Conservation (phyloP, 129 eudicot species). For the Smallanthus sonchifolius region DNA sequence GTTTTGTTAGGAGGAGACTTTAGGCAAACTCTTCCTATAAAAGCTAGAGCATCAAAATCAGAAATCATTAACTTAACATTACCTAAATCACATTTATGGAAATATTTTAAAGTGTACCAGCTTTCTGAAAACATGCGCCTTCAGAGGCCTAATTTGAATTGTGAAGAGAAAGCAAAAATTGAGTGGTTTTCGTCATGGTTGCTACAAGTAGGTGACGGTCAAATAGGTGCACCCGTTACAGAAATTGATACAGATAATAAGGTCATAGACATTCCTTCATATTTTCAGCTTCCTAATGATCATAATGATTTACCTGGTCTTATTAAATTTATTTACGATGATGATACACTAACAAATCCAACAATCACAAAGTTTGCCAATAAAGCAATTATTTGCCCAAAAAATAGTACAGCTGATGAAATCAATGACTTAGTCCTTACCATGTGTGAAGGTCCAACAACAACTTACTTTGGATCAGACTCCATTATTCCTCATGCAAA, state of each 20-base stretch:
- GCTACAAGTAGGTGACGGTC: neutral
- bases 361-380: neutral
- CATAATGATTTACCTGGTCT: neutral
- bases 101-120: neutral
- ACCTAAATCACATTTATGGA: no score
- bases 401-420: neutral
- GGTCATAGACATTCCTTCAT: neutral
- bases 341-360: neutral
- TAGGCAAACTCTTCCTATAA: no score
- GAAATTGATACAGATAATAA: neutral
- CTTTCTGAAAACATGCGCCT: neutral
- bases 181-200: neutral
- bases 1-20: no score
- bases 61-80: no score
- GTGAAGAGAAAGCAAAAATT: neutral
- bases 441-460: no score
- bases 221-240: neutral
- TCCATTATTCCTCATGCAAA: neutral
- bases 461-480: neutral
- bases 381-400: neutral
- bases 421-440: neutral
- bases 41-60: no score
- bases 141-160: neutral
- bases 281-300: neutral
- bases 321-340: neutral